Percentiles rank a stretch among this genome's conserved stretches.
Conservation (phyloP, 179 eudicot genomes). For the Beta lomatogona region DNA sequence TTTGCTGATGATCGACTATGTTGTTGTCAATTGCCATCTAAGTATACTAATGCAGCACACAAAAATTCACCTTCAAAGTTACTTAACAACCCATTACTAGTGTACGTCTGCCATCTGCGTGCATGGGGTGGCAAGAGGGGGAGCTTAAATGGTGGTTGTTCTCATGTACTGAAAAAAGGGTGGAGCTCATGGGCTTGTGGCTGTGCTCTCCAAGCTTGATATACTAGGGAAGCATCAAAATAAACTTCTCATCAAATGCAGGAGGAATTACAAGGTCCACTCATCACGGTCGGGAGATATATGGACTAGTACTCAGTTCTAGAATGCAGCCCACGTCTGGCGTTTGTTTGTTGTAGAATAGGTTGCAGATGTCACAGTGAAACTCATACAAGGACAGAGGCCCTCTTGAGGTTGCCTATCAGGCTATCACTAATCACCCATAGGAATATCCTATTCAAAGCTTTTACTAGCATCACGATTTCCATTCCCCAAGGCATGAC, state of each 20-base stretch:
- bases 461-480: conserved; percentile 68
- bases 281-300: conserved; percentile 49
- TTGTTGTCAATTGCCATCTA: no score
- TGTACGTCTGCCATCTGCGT: no score
- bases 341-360: conserved; percentile 51
- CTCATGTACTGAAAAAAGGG: not conserved
- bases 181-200: not conserved
- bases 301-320: conserved; percentile 64
- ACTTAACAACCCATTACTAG: not conserved
- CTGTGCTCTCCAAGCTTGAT: not conserved
- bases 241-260: conserved; percentile 51
- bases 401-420: conserved; percentile 46
- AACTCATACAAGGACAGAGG: conserved; percentile 68
- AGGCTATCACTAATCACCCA: conserved; percentile 29
- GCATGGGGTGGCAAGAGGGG: not conserved
- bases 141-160: not conserved
- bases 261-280: conserved; percentile 31
- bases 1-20: no score
- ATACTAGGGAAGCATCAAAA: conserved; percentile 50
- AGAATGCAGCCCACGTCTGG: conserved; percentile 72
- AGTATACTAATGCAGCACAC: not conserved
- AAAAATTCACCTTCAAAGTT: not conserved
- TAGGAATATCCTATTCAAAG: conserved; percentile 56
- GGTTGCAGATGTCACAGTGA: conserved; percentile 63
- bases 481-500: conserved; percentile 32